Evolutionary conservation across 495 filamentous ascomycete species (phyloP).

Genomic region (Aeminium ludgeri): DNA sequence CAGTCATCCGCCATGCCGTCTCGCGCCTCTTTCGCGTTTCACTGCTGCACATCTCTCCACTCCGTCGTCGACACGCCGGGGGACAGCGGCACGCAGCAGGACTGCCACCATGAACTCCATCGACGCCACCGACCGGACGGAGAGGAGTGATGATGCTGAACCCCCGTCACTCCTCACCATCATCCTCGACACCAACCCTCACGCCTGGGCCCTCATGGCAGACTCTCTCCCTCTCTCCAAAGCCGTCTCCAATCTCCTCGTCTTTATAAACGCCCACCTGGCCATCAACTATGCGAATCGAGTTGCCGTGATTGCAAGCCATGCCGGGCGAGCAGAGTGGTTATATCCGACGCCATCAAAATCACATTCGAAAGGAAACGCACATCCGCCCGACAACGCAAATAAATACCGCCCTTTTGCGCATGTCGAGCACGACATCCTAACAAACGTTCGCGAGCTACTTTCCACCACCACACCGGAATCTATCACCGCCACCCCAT

Average conservation of each 20-base stretch:
- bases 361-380: slow-evolving; percentile 18
- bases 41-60: too few species aligned
- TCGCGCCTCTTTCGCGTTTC: too few species aligned
- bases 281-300: slow-evolving; percentile 84
- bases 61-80: too few species aligned
- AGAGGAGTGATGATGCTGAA: slow-evolving; percentile 41
- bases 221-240: slow-evolving; percentile 64
- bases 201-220: slow-evolving; percentile 71
- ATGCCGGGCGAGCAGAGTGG: slow-evolving; percentile 68
- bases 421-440: slow-evolving; percentile 61
- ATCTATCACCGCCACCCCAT: slow-evolving; percentile 44
- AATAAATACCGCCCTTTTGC: slow-evolving; percentile 93
- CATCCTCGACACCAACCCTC: slow-evolving; percentile 90
- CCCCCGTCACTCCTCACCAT: slow-evolving; percentile 77
- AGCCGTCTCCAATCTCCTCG: slow-evolving; percentile 74
- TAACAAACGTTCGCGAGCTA: slow-evolving; percentile 49
- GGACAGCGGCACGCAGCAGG: too few species aligned
- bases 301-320: slow-evolving; percentile 81
- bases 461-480: slow-evolving; percentile 44
- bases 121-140: slow-evolving; percentile 77
- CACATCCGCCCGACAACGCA: slow-evolving; percentile 33
- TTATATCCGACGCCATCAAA: slow-evolving; percentile 51
- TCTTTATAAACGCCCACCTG: slow-evolving; percentile 93
- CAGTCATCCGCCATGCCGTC: too few species aligned
- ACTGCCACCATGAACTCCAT: slow-evolving; percentile 59